Evolutionary conservation across 352 stramenopile species (phyloP).

Genomic region (Chrysophaeum taylorii): DNA sequence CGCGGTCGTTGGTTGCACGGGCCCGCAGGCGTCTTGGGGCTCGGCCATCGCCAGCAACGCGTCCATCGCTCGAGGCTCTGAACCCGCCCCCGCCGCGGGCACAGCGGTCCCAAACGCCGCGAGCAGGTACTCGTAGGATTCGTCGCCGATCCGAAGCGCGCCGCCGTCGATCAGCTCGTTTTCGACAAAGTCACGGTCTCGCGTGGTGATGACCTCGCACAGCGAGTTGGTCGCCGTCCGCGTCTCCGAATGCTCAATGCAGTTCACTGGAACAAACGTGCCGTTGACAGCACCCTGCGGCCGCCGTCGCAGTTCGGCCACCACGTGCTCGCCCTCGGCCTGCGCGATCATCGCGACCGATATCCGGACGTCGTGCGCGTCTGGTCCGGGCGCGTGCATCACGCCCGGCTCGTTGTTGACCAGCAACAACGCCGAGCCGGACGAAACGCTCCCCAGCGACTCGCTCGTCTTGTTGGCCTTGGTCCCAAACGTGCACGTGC

Average conservation of each 20-base stretch:
- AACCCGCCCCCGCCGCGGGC: too few relatives aligned
- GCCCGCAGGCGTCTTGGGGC: background rate
- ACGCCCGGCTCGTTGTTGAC: slow-evolving; percentile 10
- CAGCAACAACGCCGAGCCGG: background rate
- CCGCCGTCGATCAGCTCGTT: background rate
- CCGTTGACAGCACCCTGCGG: background rate
- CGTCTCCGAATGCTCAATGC: slow-evolving; percentile 8
- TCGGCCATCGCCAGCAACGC: background rate
- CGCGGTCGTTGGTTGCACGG: background rate
- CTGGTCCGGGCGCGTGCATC: background rate
- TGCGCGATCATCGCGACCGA: background rate
- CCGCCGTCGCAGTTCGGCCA: background rate
- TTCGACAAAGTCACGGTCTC: background rate
- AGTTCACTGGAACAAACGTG: slow-evolving; percentile 1
- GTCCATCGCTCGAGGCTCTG: too few relatives aligned
- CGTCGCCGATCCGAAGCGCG: background rate
- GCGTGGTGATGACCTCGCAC: background rate
- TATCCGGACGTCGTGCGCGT: slow-evolving; percentile 1
- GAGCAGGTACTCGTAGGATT: background rate
- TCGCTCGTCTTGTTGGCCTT: background rate
- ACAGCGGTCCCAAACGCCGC: background rate
- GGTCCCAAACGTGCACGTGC: slow-evolving; percentile 1
- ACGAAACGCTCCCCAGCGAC: background rate
- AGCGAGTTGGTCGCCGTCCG: background rate
- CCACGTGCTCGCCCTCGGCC: background rate